Percentiles rank a stretch among this genome's conserved stretches.
phyloP scores from a whole-genome alignment of 495 filamentous ascomycete species.

The Entonaema liquescens region DNA sequence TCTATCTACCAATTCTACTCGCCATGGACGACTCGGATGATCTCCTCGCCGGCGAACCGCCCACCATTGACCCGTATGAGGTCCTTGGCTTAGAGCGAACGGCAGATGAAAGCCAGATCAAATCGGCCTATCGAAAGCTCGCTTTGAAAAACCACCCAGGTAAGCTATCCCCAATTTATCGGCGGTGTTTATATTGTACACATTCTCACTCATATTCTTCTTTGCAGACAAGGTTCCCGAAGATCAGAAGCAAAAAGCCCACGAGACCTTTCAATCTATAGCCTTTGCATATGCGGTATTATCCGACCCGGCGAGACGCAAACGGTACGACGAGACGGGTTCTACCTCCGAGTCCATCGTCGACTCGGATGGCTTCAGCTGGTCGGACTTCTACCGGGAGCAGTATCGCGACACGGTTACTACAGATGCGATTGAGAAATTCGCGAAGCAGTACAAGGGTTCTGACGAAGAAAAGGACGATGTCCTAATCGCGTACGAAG shows the following conservation, averaged over 20 bases:
- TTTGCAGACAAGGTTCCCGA: constrained; percentile 74
- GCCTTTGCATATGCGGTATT: constrained; percentile 95
- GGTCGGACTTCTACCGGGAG: constrained; percentile 84
- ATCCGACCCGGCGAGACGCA: constrained; percentile 77
- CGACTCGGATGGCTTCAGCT: constrained; percentile 81
- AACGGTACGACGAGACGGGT: constrained; percentile 87
- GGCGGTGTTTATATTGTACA: neutral
- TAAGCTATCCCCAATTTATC: constrained; percentile 58
- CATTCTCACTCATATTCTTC: constrained; percentile 7
- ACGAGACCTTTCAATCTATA: constrained; percentile 83
- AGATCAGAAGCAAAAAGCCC: constrained; percentile 71
- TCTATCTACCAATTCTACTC: neutral
- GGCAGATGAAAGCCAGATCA: constrained; percentile 75
- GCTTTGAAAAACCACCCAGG: constrained; percentile 93
- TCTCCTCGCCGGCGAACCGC: constrained; percentile 51
- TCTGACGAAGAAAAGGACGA: constrained; percentile 84
- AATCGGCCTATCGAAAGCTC: constrained; percentile 86
- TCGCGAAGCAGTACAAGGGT: constrained; percentile 81
- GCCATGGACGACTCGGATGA: constrained; percentile 53
- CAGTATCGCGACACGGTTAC: constrained; percentile 80
- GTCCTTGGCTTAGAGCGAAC: constrained; percentile 74
- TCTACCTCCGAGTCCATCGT: constrained; percentile 80
- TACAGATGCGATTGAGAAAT: constrained; percentile 71
- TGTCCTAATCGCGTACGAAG: constrained; percentile 76
- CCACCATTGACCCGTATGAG: constrained; percentile 80